These are phyloP conservation scores for Suillus cothurnatus DNA, from an alignment of 768 basidiomycete genomes.

Conservation along the genomic window DNA sequence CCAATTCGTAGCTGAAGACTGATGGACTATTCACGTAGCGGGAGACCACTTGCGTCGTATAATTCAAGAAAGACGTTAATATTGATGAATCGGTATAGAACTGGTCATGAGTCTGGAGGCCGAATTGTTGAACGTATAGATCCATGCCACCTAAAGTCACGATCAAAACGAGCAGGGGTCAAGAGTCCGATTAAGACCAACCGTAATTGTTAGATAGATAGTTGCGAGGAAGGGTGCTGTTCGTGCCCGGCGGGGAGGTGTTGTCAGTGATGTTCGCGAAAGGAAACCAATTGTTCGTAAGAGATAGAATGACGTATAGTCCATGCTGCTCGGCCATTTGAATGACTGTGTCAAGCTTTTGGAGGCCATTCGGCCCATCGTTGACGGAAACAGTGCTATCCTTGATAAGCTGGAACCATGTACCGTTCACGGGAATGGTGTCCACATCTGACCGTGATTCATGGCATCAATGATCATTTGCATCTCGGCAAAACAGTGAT, in stretches of 20 bases:
- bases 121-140: constrained; percentile 56
- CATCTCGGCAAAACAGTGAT: background rate
- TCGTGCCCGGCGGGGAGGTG: constrained; percentile 28
- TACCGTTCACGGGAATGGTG: constrained; percentile 54
- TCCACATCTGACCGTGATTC: constrained; percentile 45
- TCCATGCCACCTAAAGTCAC: constrained; percentile 61
- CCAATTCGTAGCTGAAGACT: constrained; percentile 63
- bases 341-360: constrained; percentile 61
- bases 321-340: constrained; percentile 55
- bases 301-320: constrained; percentile 53
- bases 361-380: constrained; percentile 60
- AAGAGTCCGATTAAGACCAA: constrained; percentile 19
- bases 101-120: constrained; percentile 48
- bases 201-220: constrained; percentile 67
- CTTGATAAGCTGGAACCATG: constrained; percentile 64
- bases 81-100: constrained; percentile 58
- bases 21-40: constrained; percentile 56
- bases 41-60: constrained; percentile 52
- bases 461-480: constrained; percentile 11
- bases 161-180: constrained; percentile 8
- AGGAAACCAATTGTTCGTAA: constrained; percentile 68
- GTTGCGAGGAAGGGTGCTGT: constrained; percentile 49
- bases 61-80: constrained; percentile 56
- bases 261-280: constrained; percentile 26
- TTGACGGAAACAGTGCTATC: constrained; percentile 61